Base-by-base conservation (phyloP, 441 rosid genomes). In the Mallotus repandus region DNA sequence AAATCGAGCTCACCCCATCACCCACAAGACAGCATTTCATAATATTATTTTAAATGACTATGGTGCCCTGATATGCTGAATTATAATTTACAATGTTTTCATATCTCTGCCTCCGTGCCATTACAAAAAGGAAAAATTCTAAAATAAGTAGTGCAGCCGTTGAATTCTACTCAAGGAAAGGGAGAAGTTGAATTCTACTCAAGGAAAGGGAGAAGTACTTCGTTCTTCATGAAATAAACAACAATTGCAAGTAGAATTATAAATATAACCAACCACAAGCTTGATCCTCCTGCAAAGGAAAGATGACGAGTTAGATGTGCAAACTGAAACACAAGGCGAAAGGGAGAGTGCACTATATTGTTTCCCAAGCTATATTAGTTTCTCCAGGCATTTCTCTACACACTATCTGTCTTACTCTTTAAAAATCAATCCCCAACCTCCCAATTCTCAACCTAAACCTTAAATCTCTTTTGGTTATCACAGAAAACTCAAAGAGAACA, bases 231-330 rank as follows among this genome's bases (percentile, higher is more conserved):
- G 67, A 83, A 75, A 77, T 84, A 84, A 2, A 67, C 78, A 38
- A 86, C 87, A 52, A 91, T 71, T 11, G 92, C 88, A 19, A 87
- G 74, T n/a, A 86, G 67, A 45, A 86, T 45, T 43, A 89, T 46
- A 49, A 87, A 58, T 63, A 91, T 59, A 32, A 87, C 77, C 69
- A 81, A 64, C 89, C 86, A 81, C 68, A 83, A 54, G 70, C 77
- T 81, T 35, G 63, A 69, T 59, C 84, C 89, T 50, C 85, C 93
- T 86, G 90, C 81, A 80, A 69, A 77, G 25, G 0, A n/a, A 63
- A 74, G 50, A n/a, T 21, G 29, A 32, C 38, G 0, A 4, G 61
- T 56, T 6, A 70, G 32, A 49, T 43, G 64, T 7, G 12, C 4
- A 41, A 68, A 48, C 4, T 18, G 13, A 25, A 43, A 64, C 56